Base-by-base conservation (phyloP, 169 alveolate species). In the Plasmodium vinckei region DNA sequence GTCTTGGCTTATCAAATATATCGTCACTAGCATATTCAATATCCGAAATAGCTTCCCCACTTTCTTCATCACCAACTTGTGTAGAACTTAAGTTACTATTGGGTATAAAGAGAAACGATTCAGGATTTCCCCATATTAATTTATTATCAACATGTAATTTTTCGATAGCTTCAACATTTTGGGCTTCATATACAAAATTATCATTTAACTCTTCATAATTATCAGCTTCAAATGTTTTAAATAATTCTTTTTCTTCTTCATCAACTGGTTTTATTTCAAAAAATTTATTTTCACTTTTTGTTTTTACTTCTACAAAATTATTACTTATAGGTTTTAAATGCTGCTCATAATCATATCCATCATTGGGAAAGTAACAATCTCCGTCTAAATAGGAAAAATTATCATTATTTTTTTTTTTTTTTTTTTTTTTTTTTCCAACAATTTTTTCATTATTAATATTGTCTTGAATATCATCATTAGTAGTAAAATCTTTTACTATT, bases 321-420 rank as follows among this genome's bases (percentile, higher is more conserved):
- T 87, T 87, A 47, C 89, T 94, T 56, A 92, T 89, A 4, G 93
- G 87, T 49, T 92, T 93, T 69, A 94, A 72, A 73, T 94, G 96
- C 47, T 94, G 95, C 70, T 90, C 92, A 72, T 94, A 94, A 60
- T 94, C 94, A 77, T 94, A 94, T 5, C 95, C 96, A 65, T 94
- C 96, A 82, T 89, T 79, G 44, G 96, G 96, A 75, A 94, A 94
- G 75, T 94, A 94, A 56, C 96, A 94, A 61, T 93, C 96, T 23
- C 94, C 96, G 42, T 93, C 96, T 42, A 93, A 89, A 49, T 91
- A 86, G 7, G 86, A 46, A 65, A 86, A 27, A 23, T 51, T 39
- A 42, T 77, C 75, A 17, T 57, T 68, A 15, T 86, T 64, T 12
- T 51, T 21, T 39, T 51, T 42, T 25, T 49, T 12, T 13, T 54